phyloP scores from a whole-genome alignment of 1,284 basidiomycete genomes.

The Athelia sp. region DNA sequence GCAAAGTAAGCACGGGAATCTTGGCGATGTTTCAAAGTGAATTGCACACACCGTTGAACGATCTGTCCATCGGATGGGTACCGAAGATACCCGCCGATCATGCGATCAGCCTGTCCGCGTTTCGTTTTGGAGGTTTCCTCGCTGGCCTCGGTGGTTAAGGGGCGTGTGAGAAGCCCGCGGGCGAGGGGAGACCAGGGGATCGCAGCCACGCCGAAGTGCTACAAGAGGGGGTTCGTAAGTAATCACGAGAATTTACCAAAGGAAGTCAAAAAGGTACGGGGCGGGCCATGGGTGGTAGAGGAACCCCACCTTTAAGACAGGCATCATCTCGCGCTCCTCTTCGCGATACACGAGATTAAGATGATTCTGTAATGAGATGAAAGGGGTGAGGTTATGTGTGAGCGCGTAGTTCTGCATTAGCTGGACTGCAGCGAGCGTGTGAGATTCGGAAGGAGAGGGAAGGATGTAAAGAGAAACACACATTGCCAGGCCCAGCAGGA shows the following conservation, averaged over 20 bases:
- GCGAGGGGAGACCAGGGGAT: conserved; percentile 28
- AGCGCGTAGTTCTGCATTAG: conserved; percentile 20
- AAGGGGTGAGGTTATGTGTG: conserved; percentile 34
- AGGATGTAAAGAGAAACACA: conserved; percentile 1
- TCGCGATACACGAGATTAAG: conserved; percentile 35
- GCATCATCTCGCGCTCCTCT: conserved; percentile 44
- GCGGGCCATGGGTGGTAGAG: no score
- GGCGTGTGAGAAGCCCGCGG: conserved; percentile 23
- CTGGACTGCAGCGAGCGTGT: conserved; percentile 8
- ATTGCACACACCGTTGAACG: background rate
- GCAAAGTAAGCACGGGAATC: no score
- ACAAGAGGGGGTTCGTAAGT: background rate
- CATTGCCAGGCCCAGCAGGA: conserved; percentile 16
- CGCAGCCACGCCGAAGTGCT: conserved; percentile 16
- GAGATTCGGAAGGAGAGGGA: background rate
- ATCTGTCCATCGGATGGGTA: background rate
- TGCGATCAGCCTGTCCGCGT: background rate
- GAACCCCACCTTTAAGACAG: conserved; percentile 18
- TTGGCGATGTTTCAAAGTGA: background rate
- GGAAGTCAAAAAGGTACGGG: conserved; percentile 4
- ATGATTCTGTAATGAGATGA: conserved; percentile 48
- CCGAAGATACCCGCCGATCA: background rate
- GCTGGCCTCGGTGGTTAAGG: no score
- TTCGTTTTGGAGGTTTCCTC: background rate
- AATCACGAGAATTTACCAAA: background rate